Percentiles rank a stretch among this genome's conserved stretches.
phyloP scores from a whole-genome alignment of 2,329 filamentous ascomycete species.

The Beauveria caledonica region DNA sequence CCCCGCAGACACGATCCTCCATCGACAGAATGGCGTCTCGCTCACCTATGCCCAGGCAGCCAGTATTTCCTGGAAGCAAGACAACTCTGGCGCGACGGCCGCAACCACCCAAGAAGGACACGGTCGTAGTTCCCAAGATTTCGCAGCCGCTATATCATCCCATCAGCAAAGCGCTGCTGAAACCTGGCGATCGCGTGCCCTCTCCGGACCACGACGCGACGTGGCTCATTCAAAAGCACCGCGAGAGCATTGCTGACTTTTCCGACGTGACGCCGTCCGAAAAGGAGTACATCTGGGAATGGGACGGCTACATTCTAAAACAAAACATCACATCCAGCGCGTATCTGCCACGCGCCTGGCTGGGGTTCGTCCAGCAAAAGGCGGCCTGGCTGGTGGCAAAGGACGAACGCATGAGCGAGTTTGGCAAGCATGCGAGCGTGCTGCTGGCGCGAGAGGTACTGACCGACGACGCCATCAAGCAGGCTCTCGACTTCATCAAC shows the following conservation, averaged over 20 bases:
- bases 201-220: conserved; percentile 36
- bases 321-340: conserved; percentile 43
- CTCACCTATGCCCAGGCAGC: conserved; percentile 14
- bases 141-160: conserved; percentile 49
- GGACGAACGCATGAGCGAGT: conserved; percentile 42
- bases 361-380: conserved; percentile 43
- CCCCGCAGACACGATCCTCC: not conserved
- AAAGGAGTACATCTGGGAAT: conserved; percentile 50
- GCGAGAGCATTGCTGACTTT: conserved; percentile 49
- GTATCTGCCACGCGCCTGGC: conserved; percentile 43
- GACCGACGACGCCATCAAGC: conserved; percentile 33
- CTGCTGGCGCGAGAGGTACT: conserved; percentile 42
- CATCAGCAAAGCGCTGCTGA: conserved; percentile 44
- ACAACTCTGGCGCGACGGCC: conserved; percentile 1
- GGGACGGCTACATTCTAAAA: conserved; percentile 47
- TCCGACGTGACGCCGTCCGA: conserved; percentile 45
- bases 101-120: conserved; percentile 19
- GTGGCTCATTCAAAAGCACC: conserved; percentile 53
- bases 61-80: not conserved
- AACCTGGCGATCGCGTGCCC: conserved; percentile 40
- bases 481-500: conserved; percentile 36
- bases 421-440: conserved; percentile 45
- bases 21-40: conserved; percentile 19
- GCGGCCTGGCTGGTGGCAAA: conserved; percentile 43
- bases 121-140: conserved; percentile 38